Percentiles rank a stretch among this genome's conserved stretches.
Evolutionary conservation across 345 rosid genomes (phyloP).

Genomic region (Aquilaria yunnanensis): DNA sequence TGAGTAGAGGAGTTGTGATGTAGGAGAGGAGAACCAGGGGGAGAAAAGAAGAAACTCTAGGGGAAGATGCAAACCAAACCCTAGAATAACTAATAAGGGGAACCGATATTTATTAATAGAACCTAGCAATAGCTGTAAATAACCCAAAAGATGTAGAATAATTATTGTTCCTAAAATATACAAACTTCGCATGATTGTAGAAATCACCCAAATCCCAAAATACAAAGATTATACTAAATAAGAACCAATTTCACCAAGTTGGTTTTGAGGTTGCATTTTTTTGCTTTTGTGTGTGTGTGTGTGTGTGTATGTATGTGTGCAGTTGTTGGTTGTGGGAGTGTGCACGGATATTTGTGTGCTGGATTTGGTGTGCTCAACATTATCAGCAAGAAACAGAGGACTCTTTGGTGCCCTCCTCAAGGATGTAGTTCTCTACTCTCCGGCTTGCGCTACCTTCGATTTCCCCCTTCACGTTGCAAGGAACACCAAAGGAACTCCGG

Average conservation of each 20-base stretch:
- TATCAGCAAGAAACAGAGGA: conserved; percentile 50
- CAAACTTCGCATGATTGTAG: no score
- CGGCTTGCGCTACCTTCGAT: conserved; percentile 55
- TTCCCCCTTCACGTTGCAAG: conserved; percentile 35
- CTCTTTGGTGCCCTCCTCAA: conserved; percentile 42
- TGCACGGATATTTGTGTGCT: conserved; percentile 61
- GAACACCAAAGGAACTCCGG: conserved; percentile 31
- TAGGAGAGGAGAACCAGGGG: not conserved
- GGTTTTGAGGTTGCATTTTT: no score
- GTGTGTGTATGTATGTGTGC: not conserved
- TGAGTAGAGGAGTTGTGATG: conserved; percentile 2
- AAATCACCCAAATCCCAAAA: no score
- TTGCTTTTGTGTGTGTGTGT: no score
- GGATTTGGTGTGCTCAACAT: conserved; percentile 52
- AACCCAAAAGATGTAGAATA: no score
- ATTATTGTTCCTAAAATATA: no score
- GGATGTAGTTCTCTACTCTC: conserved; percentile 35
- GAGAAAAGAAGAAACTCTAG: not conserved
- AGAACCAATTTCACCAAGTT: no score
- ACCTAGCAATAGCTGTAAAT: no score
- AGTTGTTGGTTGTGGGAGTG: conserved; percentile 53
- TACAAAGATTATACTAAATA: no score
- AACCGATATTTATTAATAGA: not conserved
- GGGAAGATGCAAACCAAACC: no score
- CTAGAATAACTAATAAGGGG: not conserved